Evolutionary conservation across 805 yeast species (phyloP).

Genomic region (Zygotorulaspora florentina): DNA sequence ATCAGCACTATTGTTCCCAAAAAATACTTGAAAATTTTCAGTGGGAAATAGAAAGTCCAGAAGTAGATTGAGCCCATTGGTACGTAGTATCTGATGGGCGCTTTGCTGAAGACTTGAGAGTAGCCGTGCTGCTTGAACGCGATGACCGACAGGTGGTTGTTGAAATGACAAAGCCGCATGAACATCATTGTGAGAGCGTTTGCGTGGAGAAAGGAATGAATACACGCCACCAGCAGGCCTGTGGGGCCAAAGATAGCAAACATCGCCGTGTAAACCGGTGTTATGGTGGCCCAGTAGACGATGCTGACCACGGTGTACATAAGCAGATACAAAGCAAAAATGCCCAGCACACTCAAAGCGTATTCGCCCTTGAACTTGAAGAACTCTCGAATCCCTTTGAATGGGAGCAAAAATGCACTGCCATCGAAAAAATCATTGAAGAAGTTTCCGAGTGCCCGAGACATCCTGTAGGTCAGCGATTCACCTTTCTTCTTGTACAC

Average conservation of each 20-base stretch:
- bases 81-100: constrained; percentile 29
- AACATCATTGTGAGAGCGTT: constrained; percentile 32
- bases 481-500: constrained; percentile 17
- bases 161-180: constrained; percentile 29
- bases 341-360: constrained; percentile 9
- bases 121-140: constrained; percentile 15
- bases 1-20: constrained; percentile 14
- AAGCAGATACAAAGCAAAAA: constrained; percentile 17
- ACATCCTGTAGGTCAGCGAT: constrained; percentile 10
- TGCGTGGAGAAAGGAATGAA: constrained; percentile 31
- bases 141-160: constrained; percentile 16
- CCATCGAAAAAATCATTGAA: constrained; percentile 22
- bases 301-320: constrained; percentile 19
- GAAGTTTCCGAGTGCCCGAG: constrained; percentile 19
- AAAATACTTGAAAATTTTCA: constrained; percentile 21
- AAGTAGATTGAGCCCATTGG: constrained; percentile 27
- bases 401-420: constrained; percentile 25
- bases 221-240: constrained; percentile 26
- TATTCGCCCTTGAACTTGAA: constrained; percentile 15
- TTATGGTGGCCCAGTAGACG: constrained; percentile 30
- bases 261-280: constrained; percentile 30
- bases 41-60: constrained; percentile 31
- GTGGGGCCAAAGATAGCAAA: constrained; percentile 30
- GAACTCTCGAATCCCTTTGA: constrained; percentile 23
- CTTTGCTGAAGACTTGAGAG: constrained; percentile 12